A percentile compares a stretch with the other conserved stretches of the same genome.
Evolutionary conservation across 768 basidiomycete species (phyloP).

Genomic region (Boletus pseudopeckii): DNA sequence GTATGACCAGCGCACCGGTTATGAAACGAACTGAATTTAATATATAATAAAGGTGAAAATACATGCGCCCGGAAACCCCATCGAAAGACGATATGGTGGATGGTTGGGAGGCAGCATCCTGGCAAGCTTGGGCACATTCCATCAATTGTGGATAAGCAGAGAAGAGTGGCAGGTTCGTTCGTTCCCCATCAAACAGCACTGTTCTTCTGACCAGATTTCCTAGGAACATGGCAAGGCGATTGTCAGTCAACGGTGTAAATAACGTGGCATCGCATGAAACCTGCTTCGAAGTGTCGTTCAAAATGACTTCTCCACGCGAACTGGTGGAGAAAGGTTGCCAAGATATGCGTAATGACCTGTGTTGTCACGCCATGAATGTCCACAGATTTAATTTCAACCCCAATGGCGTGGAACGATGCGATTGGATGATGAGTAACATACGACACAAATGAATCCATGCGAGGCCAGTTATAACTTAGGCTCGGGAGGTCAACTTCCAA

Average conservation of each 20-base stretch:
- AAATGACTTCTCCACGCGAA: neutral
- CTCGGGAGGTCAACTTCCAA: slow-evolving; percentile 39
- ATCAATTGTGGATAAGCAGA: slow-evolving; percentile 92
- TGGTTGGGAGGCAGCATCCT: slow-evolving; percentile 98
- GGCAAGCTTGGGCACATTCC: slow-evolving; percentile 94
- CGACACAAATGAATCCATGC: slow-evolving; percentile 9
- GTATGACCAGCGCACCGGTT: slow-evolving; percentile 26
- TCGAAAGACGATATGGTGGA: slow-evolving; percentile 86
- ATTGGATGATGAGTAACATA: slow-evolving; percentile 14
- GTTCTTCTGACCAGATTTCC: slow-evolving; percentile 1
- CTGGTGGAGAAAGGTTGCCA: too few species aligned
- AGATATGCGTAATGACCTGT: neutral
- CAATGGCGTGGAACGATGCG: slow-evolving; percentile 3
- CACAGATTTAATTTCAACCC: neutral
- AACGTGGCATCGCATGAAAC: slow-evolving; percentile 11
- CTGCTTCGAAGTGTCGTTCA: neutral
- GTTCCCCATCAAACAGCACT: neutral
- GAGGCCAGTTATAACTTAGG: slow-evolving; percentile 6
- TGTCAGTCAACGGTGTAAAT: slow-evolving; percentile 85
- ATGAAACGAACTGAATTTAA: slow-evolving; percentile 7
- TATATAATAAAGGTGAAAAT: slow-evolving; percentile 72
- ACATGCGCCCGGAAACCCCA: slow-evolving; percentile 85
- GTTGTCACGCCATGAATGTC: neutral
- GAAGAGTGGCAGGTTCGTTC: slow-evolving; percentile 85
- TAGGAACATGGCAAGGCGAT: slow-evolving; percentile 83